Evolutionary conservation across 805 yeast species (phyloP).

Genomic region (Yarrowia sp.): DNA sequence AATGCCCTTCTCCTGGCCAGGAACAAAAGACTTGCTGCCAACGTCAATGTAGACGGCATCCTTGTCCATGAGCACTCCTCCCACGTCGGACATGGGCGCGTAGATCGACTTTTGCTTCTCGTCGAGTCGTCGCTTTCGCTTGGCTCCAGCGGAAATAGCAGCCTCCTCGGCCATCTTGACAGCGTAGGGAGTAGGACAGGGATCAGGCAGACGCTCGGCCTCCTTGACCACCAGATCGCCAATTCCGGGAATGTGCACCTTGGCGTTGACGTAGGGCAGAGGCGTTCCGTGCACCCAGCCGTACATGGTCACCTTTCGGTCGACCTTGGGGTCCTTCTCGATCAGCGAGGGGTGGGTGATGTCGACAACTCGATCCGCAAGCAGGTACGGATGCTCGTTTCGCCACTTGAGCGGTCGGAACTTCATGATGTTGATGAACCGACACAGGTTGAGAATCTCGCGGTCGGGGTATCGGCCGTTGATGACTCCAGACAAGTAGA

Average conservation of each 20-base stretch:
- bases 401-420: constrained; percentile 99
- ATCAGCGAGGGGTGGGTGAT: constrained; percentile 86
- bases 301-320: constrained; percentile 84
- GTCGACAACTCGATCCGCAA: constrained; percentile 90
- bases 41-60: constrained; percentile 96
- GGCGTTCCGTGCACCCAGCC: constrained; percentile 97
- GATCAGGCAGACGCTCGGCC: constrained; percentile 92
- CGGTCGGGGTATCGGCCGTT: constrained; percentile 98
- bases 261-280: constrained; percentile 60
- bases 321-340: constrained; percentile 75
- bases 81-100: constrained; percentile 99
- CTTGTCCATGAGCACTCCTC: constrained; percentile 93
- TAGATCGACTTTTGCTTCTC: constrained; percentile 91
- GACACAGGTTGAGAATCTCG: constrained; percentile 83
- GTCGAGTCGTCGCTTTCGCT: constrained; percentile 83
- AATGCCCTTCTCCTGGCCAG: constrained; percentile 69
- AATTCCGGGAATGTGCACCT: constrained; percentile 91
- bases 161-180: constrained; percentile 79
- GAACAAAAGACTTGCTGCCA: constrained; percentile 54
- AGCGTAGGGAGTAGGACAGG: constrained; percentile 95
- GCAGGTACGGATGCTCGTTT: constrained; percentile 92
- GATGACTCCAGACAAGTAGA: constrained; percentile 89
- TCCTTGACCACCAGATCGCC: constrained; percentile 79
- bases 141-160: constrained; percentile 48
- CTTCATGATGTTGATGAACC: constrained; percentile 96